Percentiles rank a stretch among this genome's conserved stretches.
Conservation (phyloP, 2,329 filamentous ascomycete species). For the Polytolypa hystricis region DNA sequence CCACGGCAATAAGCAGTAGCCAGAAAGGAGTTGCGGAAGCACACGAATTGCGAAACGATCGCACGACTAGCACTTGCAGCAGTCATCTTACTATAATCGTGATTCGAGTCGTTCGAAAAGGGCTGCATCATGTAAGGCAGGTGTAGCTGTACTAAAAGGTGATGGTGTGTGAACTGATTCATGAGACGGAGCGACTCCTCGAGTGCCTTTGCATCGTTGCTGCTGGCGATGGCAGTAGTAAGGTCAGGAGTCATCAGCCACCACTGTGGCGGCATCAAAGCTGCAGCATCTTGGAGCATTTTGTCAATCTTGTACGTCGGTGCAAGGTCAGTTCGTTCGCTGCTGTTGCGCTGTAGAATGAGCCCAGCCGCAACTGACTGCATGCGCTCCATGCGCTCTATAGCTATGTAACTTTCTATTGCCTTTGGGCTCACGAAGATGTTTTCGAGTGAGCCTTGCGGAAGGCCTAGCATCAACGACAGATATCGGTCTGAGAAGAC, state of each 20-base stretch:
- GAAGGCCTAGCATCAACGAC: constrained; percentile 32
- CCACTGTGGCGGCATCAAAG: constrained; percentile 34
- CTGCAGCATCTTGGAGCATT: constrained; percentile 32
- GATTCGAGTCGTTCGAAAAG: constrained; percentile 21
- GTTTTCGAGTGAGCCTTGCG: constrained; percentile 18
- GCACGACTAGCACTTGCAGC: constrained; percentile 42
- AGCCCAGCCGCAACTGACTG: constrained; percentile 34
- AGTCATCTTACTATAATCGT: constrained; percentile 41
- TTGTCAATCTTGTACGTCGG: constrained; percentile 36
- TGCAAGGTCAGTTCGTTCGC: constrained; percentile 26
- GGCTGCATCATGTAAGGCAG: constrained; percentile 44
- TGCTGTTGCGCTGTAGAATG: constrained; percentile 39
- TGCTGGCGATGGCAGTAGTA: neutral
- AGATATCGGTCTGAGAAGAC: constrained; percentile 29
- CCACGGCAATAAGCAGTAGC: constrained; percentile 16
- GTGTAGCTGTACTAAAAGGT: constrained; percentile 43
- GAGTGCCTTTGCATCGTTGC: constrained; percentile 15
- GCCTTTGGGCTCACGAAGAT: constrained; percentile 15
- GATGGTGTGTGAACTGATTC: constrained; percentile 41
- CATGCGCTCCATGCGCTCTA: constrained; percentile 36
- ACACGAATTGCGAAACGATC: constrained; percentile 39
- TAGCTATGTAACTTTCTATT: constrained; percentile 21
- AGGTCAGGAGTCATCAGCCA: constrained; percentile 29
- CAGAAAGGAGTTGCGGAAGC: constrained; percentile 30
- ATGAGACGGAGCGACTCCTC: constrained; percentile 28